Evolutionary conservation across 2,329 filamentous ascomycete genomes (phyloP), one percentile per base, ranked within the genome.

Genomic region (Immersiporthe knoxdaviesiana): DNA sequence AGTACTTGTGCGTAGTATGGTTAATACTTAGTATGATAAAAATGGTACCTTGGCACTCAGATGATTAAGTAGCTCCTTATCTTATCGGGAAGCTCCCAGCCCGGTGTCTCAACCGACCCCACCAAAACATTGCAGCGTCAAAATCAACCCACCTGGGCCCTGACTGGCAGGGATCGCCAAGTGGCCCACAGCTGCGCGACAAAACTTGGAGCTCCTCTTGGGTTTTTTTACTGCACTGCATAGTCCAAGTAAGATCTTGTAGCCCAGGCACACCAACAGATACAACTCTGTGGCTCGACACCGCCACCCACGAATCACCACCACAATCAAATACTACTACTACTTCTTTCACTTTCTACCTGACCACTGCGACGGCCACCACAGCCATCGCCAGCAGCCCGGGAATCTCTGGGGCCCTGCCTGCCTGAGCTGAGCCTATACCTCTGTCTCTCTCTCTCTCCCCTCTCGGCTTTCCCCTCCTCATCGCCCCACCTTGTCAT

Each of bases 141-240:
- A 47, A 24, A 14, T 24, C 59, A 62, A 7, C 61, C 61, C 61
- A 47, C 60, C 3, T 47, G 35, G 39, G 41, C 14, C 27, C 59
- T 32, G 59, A 41, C 35, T 41, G n/a, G 61, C 61, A 63, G 27
- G 52, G 35, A 47, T 41, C 50, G 61, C 41, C 61, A 63, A 63
- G 61, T 63, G 61, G 61, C 61, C 39, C 61, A n/a, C 37, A 47
- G n/a, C 18, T 63, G 39, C 41, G 3, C 30, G 56, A 37, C 14
- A 37, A 63, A 27, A 47, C 21, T 10, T 47, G 44, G 44, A 47
- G 44, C 44, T 47, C 44, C 10, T n/a, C 18, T n/a, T 47, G 10
- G 10, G 18, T 47, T 44, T 44, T 44, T 44, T 44, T 44, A 47
- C 44, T n/a, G 44, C n/a, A n/a, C n/a, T n/a, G n/a, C n/a, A n/a